Base-by-base conservation (phyloP, 495 filamentous ascomycete genomes). In the Daldinia concentrica region DNA sequence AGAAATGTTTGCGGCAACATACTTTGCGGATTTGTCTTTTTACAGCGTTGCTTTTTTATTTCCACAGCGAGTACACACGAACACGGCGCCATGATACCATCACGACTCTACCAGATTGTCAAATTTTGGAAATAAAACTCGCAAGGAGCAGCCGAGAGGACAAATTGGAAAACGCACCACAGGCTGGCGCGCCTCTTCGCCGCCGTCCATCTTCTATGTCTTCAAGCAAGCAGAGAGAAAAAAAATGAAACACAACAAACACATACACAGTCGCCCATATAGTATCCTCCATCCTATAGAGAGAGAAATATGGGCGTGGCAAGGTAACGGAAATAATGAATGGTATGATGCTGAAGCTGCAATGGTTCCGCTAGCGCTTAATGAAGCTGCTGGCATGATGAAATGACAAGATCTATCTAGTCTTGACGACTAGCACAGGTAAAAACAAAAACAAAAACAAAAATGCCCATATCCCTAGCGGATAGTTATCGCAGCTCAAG, bases 111-210 rank as follows among this genome's bases (percentile, higher is more conserved):
- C 65, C 64, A 68, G 63, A 74, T 65, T 71, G 68, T 61, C 72
- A 75, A 67, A 39, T 63, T 70, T 72, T 55, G 43, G 62, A 48
- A 60, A 50, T 24, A 39, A 37, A 39, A 60, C 62, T 65, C 71
- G 61, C 69, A 63, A 66, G 62, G 36, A 58, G 58, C 62, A 72
- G 68, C 73, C 70, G 58, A 67, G 73, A 76, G 74, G 73, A 72
- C 37, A 57, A 66, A 65, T 45, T 63, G 51, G 43, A 51, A 62
- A 27, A 72, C 43, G 71, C 68, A 74, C 75, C 76, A 76, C 76
- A 76, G 74, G 76, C 65, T 74, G 73, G 76, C 68, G 74, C 76
- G 71, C 76, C 76, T 78, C 76, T 72, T 74, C 73, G 76, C 74
- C 62, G 67, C 74, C 76, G 66, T 59, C 68, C 66, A 69, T 72